Percentiles rank a stretch among this genome's conserved stretches.
phyloP scores from a whole-genome alignment of 2,329 filamentous ascomycete genomes.

The Aspergillus sclerotialis region DNA sequence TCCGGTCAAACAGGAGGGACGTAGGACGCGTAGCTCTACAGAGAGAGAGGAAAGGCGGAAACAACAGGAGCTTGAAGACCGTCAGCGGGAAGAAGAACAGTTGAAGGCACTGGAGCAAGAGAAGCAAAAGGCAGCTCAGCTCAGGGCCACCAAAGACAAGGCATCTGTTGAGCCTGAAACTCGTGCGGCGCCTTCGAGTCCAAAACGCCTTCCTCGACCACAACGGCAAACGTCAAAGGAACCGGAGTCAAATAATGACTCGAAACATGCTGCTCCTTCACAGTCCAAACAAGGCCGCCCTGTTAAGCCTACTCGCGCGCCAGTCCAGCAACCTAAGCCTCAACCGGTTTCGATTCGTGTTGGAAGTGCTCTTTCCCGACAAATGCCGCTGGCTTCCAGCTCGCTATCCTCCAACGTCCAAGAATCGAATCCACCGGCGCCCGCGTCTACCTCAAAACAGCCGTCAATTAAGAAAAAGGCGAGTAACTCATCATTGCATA shows the following conservation, averaged over 20 bases:
- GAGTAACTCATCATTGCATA: conserved; percentile 60
- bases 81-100: conserved; percentile 30
- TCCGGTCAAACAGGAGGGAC: conserved; percentile 29
- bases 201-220: conserved; percentile 18
- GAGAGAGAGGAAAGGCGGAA: conserved; percentile 45
- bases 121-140: conserved; percentile 22
- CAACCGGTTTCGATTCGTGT: conserved; percentile 44
- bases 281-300: conserved; percentile 29
- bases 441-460: conserved; percentile 41
- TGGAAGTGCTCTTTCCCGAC: conserved; percentile 40
- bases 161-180: conserved; percentile 27
- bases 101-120: conserved; percentile 29
- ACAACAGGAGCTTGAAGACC: conserved; percentile 25
- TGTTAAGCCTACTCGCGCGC: conserved; percentile 37
- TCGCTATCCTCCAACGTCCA: conserved; percentile 54
- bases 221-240: conserved; percentile 25
- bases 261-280: conserved; percentile 18
- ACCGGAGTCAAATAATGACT: conserved; percentile 21
- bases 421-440: conserved; percentile 43
- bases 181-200: conserved; percentile 16
- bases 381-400: conserved; percentile 39
- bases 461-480: conserved; percentile 53
- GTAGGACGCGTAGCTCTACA: conserved; percentile 53
- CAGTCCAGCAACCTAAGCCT: conserved; percentile 37
- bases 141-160: conserved; percentile 26